Evolutionary conservation across 148 eudicot species (phyloP), one percentile per base, ranked within the genome.

Genomic region (Agrostemma githago): DNA sequence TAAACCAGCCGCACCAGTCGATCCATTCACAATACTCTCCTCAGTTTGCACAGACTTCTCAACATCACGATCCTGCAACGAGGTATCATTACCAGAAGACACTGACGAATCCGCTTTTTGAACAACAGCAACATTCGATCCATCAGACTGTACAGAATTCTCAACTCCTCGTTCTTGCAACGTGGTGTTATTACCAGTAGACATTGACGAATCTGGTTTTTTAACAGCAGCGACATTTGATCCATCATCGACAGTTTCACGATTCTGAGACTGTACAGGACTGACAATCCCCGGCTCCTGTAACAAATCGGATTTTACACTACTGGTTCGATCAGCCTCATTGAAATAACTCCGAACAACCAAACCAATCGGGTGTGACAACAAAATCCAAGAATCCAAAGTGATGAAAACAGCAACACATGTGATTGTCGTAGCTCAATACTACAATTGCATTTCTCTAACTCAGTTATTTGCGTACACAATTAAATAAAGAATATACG

Each of bases 321-420:
- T 26, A 26, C 34, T 26, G 34, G 34, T 26, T 26, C 34, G 34
- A 82, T 42, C 51, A 40, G 80, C 76, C 11, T 75, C 77, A 62
- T 84, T 81, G 77, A 86, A 85, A 79, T 87, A 87, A 40, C 72
- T 84, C 53, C 79, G 76, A 60, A 91, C 83, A 39, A 86, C 73
- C 44, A 72, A 39, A 34, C 89, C 87, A 76, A 84, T 76, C 19
- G 97, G 91, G 43, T 87, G 85, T 0, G 93, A 86, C 34, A 87
- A 75, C 62, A 91, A 74, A 62, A 89, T 58, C 71, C 85, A 72
- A 17, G 97, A 91, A 69, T 87, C 88, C 61, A 89, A 73, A 62
- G 87, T 71, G 63, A 91, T 43, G 75, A 91, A 91, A 20, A 84
- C 9, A 2, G 96, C 93, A 53, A 91, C 34, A 26, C 34, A 1